Conservation (phyloP, 495 filamentous ascomycete genomes). For the Neurospora sp. region DNA sequence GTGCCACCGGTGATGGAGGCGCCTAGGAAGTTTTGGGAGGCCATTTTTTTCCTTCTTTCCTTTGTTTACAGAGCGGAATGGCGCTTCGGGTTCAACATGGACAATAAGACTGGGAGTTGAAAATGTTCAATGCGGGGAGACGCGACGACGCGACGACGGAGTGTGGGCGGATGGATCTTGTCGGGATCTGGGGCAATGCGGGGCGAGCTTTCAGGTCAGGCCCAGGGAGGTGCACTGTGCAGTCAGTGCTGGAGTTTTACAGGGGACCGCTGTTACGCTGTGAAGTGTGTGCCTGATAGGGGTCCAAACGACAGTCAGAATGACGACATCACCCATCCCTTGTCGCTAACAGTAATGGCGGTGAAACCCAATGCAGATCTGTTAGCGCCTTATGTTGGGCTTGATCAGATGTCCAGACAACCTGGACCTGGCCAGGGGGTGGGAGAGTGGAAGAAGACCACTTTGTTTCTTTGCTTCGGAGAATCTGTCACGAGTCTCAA, state of each 20-base stretch:
- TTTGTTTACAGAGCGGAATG: background rate
- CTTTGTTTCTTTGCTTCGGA: background rate
- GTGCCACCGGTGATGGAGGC: constrained; percentile 20
- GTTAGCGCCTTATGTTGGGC: background rate
- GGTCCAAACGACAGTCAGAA: background rate
- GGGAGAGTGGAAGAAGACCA: background rate
- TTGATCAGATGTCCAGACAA: background rate
- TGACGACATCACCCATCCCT: background rate
- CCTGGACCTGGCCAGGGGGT: background rate
- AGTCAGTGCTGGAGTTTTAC: background rate
- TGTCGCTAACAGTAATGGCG: background rate
- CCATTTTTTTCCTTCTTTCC: constrained; percentile 12
- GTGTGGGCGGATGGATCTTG: background rate
- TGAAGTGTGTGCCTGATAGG: background rate
- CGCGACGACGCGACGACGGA: background rate
- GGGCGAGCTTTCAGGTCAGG: background rate
- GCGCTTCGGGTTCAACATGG: background rate
- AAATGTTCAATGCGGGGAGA: background rate
- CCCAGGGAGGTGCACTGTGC: background rate
- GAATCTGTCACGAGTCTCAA: background rate
- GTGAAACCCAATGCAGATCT: background rate
- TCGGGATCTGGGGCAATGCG: background rate
- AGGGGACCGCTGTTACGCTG: background rate
- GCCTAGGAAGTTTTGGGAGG: constrained; percentile 20
- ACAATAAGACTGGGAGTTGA: background rate